Evolutionary conservation across 208 protist genomes (phyloP).

Genomic region (Trypanosoma boissoni): DNA sequence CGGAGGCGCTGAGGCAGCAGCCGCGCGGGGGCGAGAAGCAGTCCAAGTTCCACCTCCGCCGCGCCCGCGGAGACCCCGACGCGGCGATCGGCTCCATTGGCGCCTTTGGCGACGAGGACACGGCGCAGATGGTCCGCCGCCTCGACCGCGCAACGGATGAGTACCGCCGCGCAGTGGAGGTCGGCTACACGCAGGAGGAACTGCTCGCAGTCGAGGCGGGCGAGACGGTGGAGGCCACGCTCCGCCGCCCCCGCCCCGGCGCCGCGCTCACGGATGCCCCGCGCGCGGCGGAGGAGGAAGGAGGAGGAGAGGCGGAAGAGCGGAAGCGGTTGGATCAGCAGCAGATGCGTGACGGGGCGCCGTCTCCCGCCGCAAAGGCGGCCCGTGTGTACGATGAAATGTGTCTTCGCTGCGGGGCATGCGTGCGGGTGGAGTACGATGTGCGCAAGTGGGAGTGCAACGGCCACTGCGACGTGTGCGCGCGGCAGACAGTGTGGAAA

Average conservation of each 20-base stretch:
- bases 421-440: constrained; percentile 37
- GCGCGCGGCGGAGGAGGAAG: too few species aligned
- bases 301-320: neutral
- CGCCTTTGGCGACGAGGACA: constrained; percentile 76
- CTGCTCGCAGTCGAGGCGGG: constrained; percentile 41
- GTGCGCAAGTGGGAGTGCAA: constrained; percentile 68
- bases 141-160: constrained; percentile 73
- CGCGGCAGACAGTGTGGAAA: constrained; percentile 67
- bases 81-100: constrained; percentile 51
- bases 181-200: constrained; percentile 82
- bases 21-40: constrained; percentile 47
- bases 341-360: neutral
- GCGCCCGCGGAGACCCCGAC: constrained; percentile 31
- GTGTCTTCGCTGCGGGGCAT: constrained; percentile 58
- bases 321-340: neutral
- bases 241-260: constrained; percentile 38
- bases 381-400: constrained; percentile 44
- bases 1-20: constrained; percentile 51
- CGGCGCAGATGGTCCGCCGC: constrained; percentile 46
- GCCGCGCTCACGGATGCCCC: too few species aligned
- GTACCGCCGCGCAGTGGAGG: constrained; percentile 74
- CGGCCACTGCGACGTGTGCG: constrained; percentile 62
- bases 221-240: constrained; percentile 44
- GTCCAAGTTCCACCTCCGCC: constrained; percentile 64
- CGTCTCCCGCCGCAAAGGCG: neutral